phyloP scores from a whole-genome alignment of 345 rosid genomes.

The Lumnitzera littorea region DNA sequence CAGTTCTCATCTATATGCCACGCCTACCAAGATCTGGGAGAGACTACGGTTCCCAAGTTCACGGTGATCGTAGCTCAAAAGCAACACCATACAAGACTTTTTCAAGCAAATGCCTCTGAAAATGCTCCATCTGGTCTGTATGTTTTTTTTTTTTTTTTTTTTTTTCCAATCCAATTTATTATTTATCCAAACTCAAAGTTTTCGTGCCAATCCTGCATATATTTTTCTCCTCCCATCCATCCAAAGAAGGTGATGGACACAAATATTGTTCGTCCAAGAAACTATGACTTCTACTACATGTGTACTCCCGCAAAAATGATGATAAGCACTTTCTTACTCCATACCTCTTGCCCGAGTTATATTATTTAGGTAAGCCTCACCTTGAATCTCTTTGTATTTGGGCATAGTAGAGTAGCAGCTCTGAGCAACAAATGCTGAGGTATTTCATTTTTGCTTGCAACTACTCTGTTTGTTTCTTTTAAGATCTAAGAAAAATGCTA shows the following conservation, averaged over 20 bases:
- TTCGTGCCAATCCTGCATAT: background rate
- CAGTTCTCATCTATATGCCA: slow-evolving; percentile 19
- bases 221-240: slow-evolving; percentile 5
- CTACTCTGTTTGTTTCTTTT: too few species aligned
- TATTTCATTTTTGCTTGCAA: too few species aligned
- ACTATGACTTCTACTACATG: slow-evolving; percentile 89
- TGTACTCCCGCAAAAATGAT: slow-evolving; percentile 74
- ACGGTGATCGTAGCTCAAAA: slow-evolving; percentile 78
- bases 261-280: slow-evolving; percentile 67
- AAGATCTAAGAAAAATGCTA: too few species aligned
- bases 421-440: too few species aligned
- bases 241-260: slow-evolving; percentile 85
- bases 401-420: too few species aligned
- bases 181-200: slow-evolving; percentile 1
- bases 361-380: background rate
- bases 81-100: slow-evolving; percentile 84
- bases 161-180: background rate
- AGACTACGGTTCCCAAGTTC: slow-evolving; percentile 55
- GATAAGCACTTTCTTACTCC: slow-evolving; percentile 31
- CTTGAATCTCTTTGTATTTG: background rate
- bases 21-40: slow-evolving; percentile 75
- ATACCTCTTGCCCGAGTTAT: background rate
- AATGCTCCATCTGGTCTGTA: slow-evolving; percentile 84
- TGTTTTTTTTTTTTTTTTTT: too few species aligned
- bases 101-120: slow-evolving; percentile 47